These are phyloP conservation scores for Rhododendron molle DNA, from an alignment of 148 eudicot genomes.

Conservation along the genomic window DNA sequence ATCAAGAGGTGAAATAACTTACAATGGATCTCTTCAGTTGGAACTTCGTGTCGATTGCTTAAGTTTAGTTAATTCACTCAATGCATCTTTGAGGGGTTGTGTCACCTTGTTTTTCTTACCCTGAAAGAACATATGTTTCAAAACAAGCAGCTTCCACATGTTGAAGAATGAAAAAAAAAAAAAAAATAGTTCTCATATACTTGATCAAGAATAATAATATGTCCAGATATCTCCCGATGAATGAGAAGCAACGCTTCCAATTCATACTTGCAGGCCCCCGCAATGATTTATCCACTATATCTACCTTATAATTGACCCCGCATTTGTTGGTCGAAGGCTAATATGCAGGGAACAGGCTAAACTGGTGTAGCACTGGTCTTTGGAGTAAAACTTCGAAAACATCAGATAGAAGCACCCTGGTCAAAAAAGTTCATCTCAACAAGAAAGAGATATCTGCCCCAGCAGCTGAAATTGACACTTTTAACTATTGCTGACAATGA, in stretches of 20 bases:
- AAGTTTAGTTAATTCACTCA: conserved; percentile 45
- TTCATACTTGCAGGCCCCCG: neutral
- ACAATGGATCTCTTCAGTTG: conserved; percentile 2
- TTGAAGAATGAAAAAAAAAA: neutral
- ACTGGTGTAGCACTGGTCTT: neutral
- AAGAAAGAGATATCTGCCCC: neutral
- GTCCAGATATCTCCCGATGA: neutral
- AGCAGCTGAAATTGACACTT: neutral
- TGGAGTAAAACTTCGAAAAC: neutral
- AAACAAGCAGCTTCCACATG: neutral
- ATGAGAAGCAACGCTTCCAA: neutral
- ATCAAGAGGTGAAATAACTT: neutral
- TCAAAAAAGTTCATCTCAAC: neutral
- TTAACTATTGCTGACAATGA: neutral
- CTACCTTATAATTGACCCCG: neutral
- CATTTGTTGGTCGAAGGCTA: neutral
- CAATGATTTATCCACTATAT: neutral
- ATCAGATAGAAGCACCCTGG: neutral
- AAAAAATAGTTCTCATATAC: neutral
- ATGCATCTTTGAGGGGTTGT: conserved; percentile 47
- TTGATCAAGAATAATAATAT: neutral
- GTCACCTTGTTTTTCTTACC: conserved; percentile 44
- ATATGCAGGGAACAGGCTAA: neutral
- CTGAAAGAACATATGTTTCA: conserved; percentile 23
- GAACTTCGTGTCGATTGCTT: conserved; percentile 28